Evolutionary conservation across 2,329 filamentous ascomycete species (phyloP).

Genomic region (Calcarisporium arbuscula): DNA sequence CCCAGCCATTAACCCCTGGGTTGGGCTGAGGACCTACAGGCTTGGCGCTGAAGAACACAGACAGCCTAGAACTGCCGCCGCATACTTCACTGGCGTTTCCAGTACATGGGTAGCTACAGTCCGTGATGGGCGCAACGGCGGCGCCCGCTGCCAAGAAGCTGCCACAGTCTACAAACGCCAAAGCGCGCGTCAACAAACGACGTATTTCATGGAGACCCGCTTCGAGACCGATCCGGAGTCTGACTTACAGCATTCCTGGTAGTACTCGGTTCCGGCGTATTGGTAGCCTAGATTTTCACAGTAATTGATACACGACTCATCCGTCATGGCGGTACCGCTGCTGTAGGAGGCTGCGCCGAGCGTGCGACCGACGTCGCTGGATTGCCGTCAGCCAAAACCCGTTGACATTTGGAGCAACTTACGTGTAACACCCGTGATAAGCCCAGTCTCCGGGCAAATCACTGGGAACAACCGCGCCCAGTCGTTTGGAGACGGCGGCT

Average conservation of each 20-base stretch:
- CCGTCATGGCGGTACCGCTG: slow-evolving; percentile 45
- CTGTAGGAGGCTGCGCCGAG: slow-evolving; percentile 46
- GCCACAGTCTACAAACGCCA: no score
- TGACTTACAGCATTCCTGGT: slow-evolving; percentile 48
- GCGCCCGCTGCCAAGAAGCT: slow-evolving; percentile 41
- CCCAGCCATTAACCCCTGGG: no score
- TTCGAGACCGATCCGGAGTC: no score
- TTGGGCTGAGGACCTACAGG: no score
- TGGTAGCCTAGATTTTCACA: slow-evolving; percentile 51
- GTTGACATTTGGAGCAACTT: slow-evolving; percentile 47
- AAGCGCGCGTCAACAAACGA: no score
- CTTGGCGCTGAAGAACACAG: slow-evolving; percentile 50
- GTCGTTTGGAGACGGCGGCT: no score
- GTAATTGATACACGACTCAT: slow-evolving; percentile 43
- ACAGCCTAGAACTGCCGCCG: slow-evolving; percentile 46
- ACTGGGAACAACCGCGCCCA: no score
- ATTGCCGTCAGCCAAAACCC: no score
- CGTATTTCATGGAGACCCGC: no score
- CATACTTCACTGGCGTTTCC: slow-evolving; percentile 44
- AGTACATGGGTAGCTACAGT: slow-evolving; percentile 45
- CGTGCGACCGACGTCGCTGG: no score
- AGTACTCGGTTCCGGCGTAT: slow-evolving; percentile 54
- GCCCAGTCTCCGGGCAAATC: slow-evolving; percentile 48
- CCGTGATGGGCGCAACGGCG: slow-evolving; percentile 37
- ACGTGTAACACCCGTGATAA: slow-evolving; percentile 48